Base-by-base conservation (phyloP, 2,329 filamentous ascomycete genomes). In the Trichoderma afroharzianum region DNA sequence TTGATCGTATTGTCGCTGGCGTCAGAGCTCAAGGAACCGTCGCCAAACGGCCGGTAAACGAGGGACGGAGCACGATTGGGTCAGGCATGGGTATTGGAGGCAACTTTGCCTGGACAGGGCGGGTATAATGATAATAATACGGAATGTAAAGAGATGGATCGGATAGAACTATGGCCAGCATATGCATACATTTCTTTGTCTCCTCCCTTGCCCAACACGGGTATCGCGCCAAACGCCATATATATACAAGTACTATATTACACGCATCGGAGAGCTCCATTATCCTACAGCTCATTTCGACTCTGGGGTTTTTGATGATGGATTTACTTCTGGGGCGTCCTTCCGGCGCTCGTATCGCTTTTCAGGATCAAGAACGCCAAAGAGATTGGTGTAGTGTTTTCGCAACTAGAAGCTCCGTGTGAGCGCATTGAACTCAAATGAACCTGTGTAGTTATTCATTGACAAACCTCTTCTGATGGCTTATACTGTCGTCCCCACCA, bases 1-100 rank as follows among this genome's bases (percentile, higher is more conserved):
- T 97, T 73, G 94, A 97, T 71, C 91, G 91, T 80, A 96, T 98
- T 69, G 93, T 98, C 5, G 88, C 93, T 39, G 95, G 93, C 1
- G 95, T 98, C 6, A 91, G 86, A 71, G 88, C 89, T 9, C 92
- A 95, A 78, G 93, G 93, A 21, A 89, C 89, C 39, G 92, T 95
- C 12, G 91, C 92, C 8, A 95, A 94, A 83, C 84, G 93, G 75
- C 92, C 92, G 0, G 91, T 94, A 36, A 94, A 94, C 78, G 91
- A 94, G 80, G 85, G 88, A 18, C 80, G 86, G 66, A 76, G 81
- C 11, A 77, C 83, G 1, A 74, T 88, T 47, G 85, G 85, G 5
- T 81, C 84, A 8, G 85, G 87, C 5, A 78, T 89, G 68, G 83
- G 87, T 14, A 88, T 89, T 83, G 86, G 87, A 9, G 84, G 85